These are phyloP conservation scores for Alternaria arbusti DNA, from an alignment of 2,329 filamentous ascomycete species.

Conservation along the genomic window DNA sequence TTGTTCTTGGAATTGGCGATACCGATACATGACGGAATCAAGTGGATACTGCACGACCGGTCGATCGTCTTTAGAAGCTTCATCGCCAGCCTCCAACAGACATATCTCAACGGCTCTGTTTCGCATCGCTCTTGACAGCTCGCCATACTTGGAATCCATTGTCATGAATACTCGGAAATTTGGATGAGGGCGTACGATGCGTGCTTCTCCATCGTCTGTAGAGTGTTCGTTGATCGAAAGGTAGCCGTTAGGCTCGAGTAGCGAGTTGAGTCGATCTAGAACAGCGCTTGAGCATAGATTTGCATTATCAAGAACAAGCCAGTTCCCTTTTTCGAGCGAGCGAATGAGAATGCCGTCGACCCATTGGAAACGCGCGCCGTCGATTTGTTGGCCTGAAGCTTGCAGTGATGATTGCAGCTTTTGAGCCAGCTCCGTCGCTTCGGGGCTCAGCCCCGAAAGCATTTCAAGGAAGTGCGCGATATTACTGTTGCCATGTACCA, in stretches of 20 bases:
- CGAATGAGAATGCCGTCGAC: slow-evolving; percentile 90
- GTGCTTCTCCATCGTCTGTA: slow-evolving; percentile 78
- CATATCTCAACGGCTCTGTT: slow-evolving; percentile 93
- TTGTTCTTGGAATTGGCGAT: slow-evolving; percentile 36
- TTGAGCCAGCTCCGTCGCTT: slow-evolving; percentile 49
- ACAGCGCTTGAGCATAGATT: slow-evolving; percentile 97
- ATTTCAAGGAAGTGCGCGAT: slow-evolving; percentile 19
- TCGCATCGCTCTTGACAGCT: slow-evolving; percentile 94
- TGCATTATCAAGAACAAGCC: slow-evolving; percentile 95
- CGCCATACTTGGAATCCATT: slow-evolving; percentile 88
- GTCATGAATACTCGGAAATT: slow-evolving; percentile 94
- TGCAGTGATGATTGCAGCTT: slow-evolving; percentile 60
- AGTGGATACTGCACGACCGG: slow-evolving; percentile 37
- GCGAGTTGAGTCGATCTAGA: slow-evolving; percentile 89
- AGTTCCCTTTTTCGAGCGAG: slow-evolving; percentile 83
- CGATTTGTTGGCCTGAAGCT: slow-evolving; percentile 61
- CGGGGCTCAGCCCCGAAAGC: slow-evolving; percentile 18
- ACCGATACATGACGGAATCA: slow-evolving; percentile 49
- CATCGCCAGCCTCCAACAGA: slow-evolving; percentile 53
- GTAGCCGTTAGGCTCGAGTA: slow-evolving; percentile 87
- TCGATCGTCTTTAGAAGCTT: neutral
- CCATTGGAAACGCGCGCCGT: slow-evolving; percentile 91
- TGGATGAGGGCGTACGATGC: slow-evolving; percentile 79
- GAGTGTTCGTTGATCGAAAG: slow-evolving; percentile 94
- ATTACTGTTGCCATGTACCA: neutral